Conservation (phyloP, 2,329 filamentous ascomycete species). For the Exserohilum turcica region DNA sequence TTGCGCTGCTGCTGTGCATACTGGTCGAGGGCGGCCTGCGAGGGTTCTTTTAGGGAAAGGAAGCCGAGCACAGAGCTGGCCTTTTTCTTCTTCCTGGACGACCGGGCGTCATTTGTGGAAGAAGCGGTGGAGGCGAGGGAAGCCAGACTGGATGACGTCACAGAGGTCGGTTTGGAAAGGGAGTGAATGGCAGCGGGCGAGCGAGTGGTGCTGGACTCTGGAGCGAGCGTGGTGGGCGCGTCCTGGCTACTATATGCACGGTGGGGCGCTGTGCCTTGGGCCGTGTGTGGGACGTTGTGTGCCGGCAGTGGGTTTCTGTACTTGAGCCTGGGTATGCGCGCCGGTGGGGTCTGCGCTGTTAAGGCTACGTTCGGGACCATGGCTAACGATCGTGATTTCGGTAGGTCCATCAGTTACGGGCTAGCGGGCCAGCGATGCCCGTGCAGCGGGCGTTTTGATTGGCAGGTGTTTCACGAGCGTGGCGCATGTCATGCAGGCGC, state of each 20-base stretch:
- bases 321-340: conserved; percentile 43
- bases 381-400: conserved; percentile 32
- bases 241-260: conserved; percentile 12
- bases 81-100: conserved; percentile 43
- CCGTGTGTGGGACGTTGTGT: conserved; percentile 17
- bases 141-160: conserved; percentile 41
- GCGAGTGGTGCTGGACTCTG: conserved; percentile 13
- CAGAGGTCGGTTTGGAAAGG: conserved; percentile 27
- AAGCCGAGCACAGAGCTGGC: conserved; percentile 51
- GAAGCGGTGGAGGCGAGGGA: conserved; percentile 34
- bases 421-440: conserved; percentile 22
- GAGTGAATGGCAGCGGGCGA: conserved; percentile 12
- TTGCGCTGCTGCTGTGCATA: conserved; percentile 53
- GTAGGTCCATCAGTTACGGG: conserved; percentile 23
- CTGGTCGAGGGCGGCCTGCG: conserved; percentile 53
- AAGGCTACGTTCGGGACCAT: conserved; percentile 38
- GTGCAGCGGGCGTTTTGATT: conserved; percentile 24
- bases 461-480: conserved; percentile 20
- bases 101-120: conserved; percentile 34
- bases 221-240: conserved; percentile 13
- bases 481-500: conserved; percentile 25
- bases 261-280: conserved; percentile 10
- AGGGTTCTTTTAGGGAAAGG: conserved; percentile 57
- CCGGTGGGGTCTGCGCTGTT: conserved; percentile 32
- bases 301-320: conserved; percentile 41